Percentiles rank a stretch among this genome's conserved stretches.
Conservation (phyloP, 768 basidiomycete genomes). For the Cyclocybe aegerita region DNA sequence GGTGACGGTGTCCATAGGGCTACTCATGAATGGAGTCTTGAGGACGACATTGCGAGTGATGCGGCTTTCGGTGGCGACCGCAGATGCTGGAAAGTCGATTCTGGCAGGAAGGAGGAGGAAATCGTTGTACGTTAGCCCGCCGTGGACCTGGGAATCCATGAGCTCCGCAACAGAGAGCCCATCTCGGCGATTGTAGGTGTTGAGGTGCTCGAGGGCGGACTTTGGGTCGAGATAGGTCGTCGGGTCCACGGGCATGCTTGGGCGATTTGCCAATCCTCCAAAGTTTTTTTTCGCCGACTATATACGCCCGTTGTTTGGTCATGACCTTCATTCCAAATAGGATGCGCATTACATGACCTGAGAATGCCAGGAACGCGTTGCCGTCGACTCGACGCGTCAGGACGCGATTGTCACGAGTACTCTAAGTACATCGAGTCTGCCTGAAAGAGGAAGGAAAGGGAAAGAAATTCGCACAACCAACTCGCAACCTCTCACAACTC, state of each 20-base stretch:
- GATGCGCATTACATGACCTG: no score
- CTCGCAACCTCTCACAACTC: no score
- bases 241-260: conserved; percentile 26
- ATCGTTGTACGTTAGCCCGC: conserved; percentile 97
- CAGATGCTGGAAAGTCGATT: conserved; percentile 87
- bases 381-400: no score
- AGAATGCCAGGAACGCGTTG: no score
- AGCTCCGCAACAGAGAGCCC: conserved; percentile 84
- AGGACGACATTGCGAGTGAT: conserved; percentile 90
- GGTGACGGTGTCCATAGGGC: conserved; percentile 99
- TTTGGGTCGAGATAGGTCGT: conserved; percentile 58
- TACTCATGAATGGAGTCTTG: conserved; percentile 96
- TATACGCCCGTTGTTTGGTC: conserved; percentile 21
- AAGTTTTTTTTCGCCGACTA: conserved; percentile 22
- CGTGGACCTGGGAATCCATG: conserved; percentile 83
- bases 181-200: conserved; percentile 68
- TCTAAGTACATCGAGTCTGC: no score
- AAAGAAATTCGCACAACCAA: no score
- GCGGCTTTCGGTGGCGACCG: conserved; percentile 78
- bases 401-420: no score
- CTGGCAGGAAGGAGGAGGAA: conserved; percentile 93
- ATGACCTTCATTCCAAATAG: no score
- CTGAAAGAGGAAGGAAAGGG: no score
- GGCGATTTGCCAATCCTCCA: conserved; percentile 20
- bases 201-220: conserved; percentile 74